Evolutionary conservation across 495 filamentous ascomycete genomes (phyloP).

Genomic region (Neurospora hispaniola): DNA sequence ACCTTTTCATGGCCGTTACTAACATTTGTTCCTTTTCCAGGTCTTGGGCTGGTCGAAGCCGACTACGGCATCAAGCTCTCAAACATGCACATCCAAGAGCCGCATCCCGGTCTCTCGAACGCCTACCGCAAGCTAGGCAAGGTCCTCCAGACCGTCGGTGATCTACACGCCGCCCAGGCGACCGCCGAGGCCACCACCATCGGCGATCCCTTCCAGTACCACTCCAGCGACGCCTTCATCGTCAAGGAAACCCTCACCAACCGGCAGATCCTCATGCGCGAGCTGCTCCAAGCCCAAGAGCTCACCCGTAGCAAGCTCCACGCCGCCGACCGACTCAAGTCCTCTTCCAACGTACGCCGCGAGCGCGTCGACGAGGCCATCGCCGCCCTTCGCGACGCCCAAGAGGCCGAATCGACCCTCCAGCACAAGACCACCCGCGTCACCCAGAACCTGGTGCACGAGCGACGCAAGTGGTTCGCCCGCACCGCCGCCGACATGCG

Average conservation of each 20-base stretch:
- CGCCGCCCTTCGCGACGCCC: conserved; percentile 74
- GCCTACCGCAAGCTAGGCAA: conserved; percentile 95
- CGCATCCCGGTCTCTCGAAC: conserved; percentile 71
- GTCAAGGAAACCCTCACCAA: conserved; percentile 99
- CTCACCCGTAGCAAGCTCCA: conserved; percentile 63
- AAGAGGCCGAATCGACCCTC: conserved; percentile 65
- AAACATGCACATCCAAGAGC: conserved; percentile 77
- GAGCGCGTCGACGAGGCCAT: conserved; percentile 98
- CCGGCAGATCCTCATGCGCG: conserved; percentile 93
- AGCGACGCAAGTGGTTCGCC: conserved; percentile 85
- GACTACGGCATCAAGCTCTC: conserved; percentile 87
- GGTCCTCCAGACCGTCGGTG: conserved; percentile 81
- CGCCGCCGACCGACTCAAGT: conserved; percentile 81
- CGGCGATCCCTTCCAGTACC: conserved; percentile 87
- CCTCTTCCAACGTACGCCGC: conserved; percentile 66
- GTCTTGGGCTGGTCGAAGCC: conserved; percentile 82
- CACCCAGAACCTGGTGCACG: conserved; percentile 76
- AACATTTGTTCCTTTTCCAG: conserved; percentile 30
- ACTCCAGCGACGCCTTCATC: conserved; percentile 92
- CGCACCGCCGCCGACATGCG: conserved; percentile 75
- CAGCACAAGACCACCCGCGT: conserved; percentile 75
- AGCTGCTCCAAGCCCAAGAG: conserved; percentile 81
- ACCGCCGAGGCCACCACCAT: conserved; percentile 94
- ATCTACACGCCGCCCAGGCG: conserved; percentile 94
- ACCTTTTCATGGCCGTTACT: not conserved